Base-by-base conservation (phyloP, 306 rosid genomes). In the Fagus sylvatica region DNA sequence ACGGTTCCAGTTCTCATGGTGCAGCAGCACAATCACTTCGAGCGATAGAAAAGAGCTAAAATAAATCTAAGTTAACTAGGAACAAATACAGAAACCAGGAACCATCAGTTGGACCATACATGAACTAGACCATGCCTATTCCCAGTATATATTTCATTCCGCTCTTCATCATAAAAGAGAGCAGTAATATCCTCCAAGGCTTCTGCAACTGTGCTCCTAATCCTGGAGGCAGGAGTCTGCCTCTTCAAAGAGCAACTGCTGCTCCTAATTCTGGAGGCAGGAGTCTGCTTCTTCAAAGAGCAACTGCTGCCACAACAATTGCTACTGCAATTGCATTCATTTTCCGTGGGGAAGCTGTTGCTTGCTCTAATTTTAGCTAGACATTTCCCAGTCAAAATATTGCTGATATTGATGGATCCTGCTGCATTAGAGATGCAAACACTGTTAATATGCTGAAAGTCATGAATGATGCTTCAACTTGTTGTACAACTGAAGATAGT, bases 111-210 rank as follows among this genome's bases (percentile, higher is more conserved):
- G 75, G 99, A 96, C 99, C 99, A 96, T 57, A 96, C 99, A 75
- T 96, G 99, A 83, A 96, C 97, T 39, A 96, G 81, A 60, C 99
- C 98, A 3, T 91, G 92, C 82, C 96, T 87, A 79, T 93, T 96
- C 74, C 99, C 99, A 0, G 98, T 96, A 73, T 96, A 93, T 78
- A 96, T 93, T 85, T 96, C 99, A 61, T 96, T 96, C 70, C 98
- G 94, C 78, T 96, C 99, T 86, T 96, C 99, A 6, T 96, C 99
- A 3, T 96, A 96, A 84, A 93, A 96, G 74, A 96, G 97, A 54
- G 99, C 99, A n/a, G 98, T 96, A 68, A 93, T 96, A 74, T 96
- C 99, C 89, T 96, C 98, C 91, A 93, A 86, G 68, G 99, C 98
- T 85, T 96, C 98, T 1, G 92, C 91, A n/a, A 93, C 99, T 4